A percentile compares a stretch with the other conserved stretches of the same genome.
Conservation (phyloP, 2,329 filamentous ascomycete genomes). For the Knufia petricola region DNA sequence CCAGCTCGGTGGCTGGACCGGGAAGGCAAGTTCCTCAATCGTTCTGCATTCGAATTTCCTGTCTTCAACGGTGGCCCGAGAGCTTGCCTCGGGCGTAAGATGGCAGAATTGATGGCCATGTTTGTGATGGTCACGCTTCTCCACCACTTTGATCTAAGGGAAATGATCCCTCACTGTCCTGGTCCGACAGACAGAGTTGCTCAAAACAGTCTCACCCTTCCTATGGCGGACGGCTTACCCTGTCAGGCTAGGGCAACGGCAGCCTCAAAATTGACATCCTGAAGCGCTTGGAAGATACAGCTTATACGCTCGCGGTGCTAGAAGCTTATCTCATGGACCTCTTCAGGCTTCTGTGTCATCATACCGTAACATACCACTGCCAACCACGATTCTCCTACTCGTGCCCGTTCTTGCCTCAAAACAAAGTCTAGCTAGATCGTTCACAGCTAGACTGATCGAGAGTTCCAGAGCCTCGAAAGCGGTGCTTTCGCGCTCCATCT, state of each 20-base stretch:
- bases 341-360: too few species aligned
- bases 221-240: slow-evolving; percentile 54
- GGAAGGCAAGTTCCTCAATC: slow-evolving; percentile 31
- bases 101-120: slow-evolving; percentile 52
- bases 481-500: too few species aligned
- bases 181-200: slow-evolving; percentile 36
- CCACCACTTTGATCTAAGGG: slow-evolving; percentile 42
- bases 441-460: too few species aligned
- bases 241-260: slow-evolving; percentile 10
- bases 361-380: too few species aligned
- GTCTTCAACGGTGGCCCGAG: slow-evolving; percentile 58
- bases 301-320: too few species aligned
- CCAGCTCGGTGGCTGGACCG: slow-evolving; percentile 45
- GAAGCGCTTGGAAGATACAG: too few species aligned
- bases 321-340: too few species aligned
- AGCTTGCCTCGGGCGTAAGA: slow-evolving; percentile 52
- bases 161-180: slow-evolving; percentile 4
- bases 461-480: too few species aligned
- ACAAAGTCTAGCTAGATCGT: too few species aligned
- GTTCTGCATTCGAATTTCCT: slow-evolving; percentile 48
- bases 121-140: slow-evolving; percentile 46
- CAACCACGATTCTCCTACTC: too few species aligned
- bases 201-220: slow-evolving; percentile 53
- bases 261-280: background rate
- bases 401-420: too few species aligned